phyloP scores from a whole-genome alignment of 2,329 filamentous ascomycete species.

The Davidsoniella virescens region DNA sequence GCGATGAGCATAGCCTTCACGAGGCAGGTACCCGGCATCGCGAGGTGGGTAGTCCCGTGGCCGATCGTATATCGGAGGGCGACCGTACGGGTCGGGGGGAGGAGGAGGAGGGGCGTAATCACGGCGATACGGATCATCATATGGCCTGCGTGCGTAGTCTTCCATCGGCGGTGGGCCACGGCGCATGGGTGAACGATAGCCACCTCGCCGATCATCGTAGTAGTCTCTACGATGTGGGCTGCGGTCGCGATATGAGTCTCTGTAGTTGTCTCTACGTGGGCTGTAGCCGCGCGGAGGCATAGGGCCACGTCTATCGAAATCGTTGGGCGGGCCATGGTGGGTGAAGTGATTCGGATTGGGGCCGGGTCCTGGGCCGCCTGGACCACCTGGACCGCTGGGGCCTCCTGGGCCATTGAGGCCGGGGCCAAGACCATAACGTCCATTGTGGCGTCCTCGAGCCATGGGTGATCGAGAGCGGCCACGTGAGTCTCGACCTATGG shows the following conservation, averaged over 20 bases:
- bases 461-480: constrained; percentile 61
- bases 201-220: constrained; percentile 59
- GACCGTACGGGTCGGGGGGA: constrained; percentile 42
- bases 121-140: constrained; percentile 63
- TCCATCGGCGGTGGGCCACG: constrained; percentile 53
- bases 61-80: constrained; percentile 38
- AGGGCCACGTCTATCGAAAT: constrained; percentile 63
- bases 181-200: constrained; percentile 64
- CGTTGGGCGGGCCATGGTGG: constrained; percentile 21
- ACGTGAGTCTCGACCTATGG: constrained; percentile 38
- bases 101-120: constrained; percentile 47
- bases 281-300: constrained; percentile 58
- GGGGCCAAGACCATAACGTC: constrained; percentile 1
- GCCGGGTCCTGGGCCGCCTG: not conserved
- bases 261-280: constrained; percentile 50
- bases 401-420: constrained; percentile 19
- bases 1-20: constrained; percentile 26
- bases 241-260: constrained; percentile 72
- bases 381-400: too few relatives aligned
- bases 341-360: not conserved
- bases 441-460: constrained; percentile 27
- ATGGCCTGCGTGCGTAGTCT: constrained; percentile 56
- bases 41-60: constrained; percentile 34
- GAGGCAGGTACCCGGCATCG: constrained; percentile 32
- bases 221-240: constrained; percentile 81